Evolutionary conservation across 495 filamentous ascomycete genomes (phyloP), one percentile per base, ranked within the genome.

Genomic region (Hamigera avellanea): DNA sequence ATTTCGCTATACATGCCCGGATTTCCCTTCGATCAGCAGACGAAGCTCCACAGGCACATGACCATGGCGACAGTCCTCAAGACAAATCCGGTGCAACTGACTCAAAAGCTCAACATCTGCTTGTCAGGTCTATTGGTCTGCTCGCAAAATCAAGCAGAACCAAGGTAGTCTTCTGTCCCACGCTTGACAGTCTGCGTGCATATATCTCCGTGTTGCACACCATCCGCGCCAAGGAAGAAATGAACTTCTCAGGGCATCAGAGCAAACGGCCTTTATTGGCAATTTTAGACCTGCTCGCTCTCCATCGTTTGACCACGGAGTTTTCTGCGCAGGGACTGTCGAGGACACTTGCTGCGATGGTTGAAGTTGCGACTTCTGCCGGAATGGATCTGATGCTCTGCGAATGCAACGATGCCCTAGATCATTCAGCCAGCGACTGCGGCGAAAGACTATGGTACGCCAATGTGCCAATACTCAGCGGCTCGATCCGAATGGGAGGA

Each of bases 241-340:
- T 27, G 14, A 17, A 8, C 14, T 12, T 27, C 29, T 36, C 35
- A 21, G 19, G 30, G 0, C 36, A 37, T 21, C 26, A 37, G 21
- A 35, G 32, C n/a, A 29, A 6, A 32, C 25, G 35, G 6, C 54
- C 62, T 12, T 49, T 73, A 16, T 56, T 94, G 10, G 66, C 77
- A 9, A 54, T 88, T 8, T 72, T 83, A 41, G 75, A 83, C 36
- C 64, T 81, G 31, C 46, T 93, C 8, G 56, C 64, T 19, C 53
- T 85, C 25, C 87, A 94, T 57, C 64, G 64, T n/a, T 56, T 66
- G 18, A 88, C 83, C 3, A 73, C 74, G 37, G 84, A 91, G 47
- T 88, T 81, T 68, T 87, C 82, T 29, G 85, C 80, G 0, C 86
- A 93, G 53, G 87, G 86, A 0, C 54, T 95, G 4, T 74, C 74